Base-by-base conservation (phyloP, 2,329 filamentous ascomycete species). In the Colletotrichum euphorbiae region DNA sequence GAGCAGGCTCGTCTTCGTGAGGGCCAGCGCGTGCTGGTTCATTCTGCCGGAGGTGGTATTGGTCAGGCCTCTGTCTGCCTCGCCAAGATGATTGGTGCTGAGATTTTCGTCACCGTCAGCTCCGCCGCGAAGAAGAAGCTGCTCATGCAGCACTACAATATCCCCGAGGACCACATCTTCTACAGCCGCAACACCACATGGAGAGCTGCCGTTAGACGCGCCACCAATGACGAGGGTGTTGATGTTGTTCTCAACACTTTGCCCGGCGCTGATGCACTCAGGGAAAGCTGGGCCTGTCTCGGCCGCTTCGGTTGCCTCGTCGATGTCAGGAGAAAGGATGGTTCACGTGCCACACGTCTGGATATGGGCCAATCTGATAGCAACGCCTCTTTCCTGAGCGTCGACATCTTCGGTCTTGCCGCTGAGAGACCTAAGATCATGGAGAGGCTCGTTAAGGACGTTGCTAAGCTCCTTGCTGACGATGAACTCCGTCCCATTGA, bases 341-440 rank as follows among this genome's bases (percentile, higher is more conserved):
- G 79, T n/a, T 73, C 74, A 7, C 77, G 74, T 62, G 83, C 80
- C 60, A 79, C 77, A 2, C 75, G 80, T 1, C 74, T 88, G 0
- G 82, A 86, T 48, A 83, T 87, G 79, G 72, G 77, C n/a, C 80
- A 80, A n/a, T 81, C 84, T 52, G 81, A 83, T 42, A 78, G 76
- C 69, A 85, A 84, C 69, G 79, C 79, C 21, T 82, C 80, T 46
- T 84, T 83, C 70, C 77, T 80, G 68, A 80, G 82, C 0, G 78
- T 85, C 0, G 82, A 85, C 63, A 74, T 84, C 54, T 79, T 83
- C 42, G 75, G 80, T 1, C 72, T 87, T 4, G 77, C 81, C n/a
- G 74, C 74, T 2, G 75, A 83, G 70, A 75, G 80, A 33, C 82
- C 82, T 6, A 78, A 77, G 70, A 71, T 81, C 2, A 76, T 84